Conservation (phyloP, 2,329 filamentous ascomycete species). For the Metarhizium brunneum region DNA sequence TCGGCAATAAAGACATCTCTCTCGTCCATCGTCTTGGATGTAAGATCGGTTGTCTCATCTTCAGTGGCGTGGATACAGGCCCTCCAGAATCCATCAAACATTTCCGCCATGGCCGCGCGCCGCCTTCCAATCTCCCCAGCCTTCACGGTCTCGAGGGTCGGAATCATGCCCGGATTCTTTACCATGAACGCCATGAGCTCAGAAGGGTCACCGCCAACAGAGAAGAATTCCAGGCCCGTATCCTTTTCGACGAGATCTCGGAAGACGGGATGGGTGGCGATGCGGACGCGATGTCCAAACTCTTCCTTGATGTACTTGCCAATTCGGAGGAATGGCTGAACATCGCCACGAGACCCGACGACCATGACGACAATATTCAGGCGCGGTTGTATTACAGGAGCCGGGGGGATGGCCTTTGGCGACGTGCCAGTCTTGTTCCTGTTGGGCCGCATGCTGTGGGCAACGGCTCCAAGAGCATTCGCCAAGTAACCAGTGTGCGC, state of each 20-base stretch:
- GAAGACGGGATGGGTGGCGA: slow-evolving; percentile 72
- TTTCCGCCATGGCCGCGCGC: slow-evolving; percentile 64
- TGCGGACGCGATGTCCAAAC: slow-evolving; percentile 65
- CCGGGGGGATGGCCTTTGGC: slow-evolving; percentile 16
- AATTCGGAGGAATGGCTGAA: slow-evolving; percentile 70
- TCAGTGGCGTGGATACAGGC: slow-evolving; percentile 68
- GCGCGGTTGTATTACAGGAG: slow-evolving; percentile 29
- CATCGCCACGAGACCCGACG: slow-evolving; percentile 70
- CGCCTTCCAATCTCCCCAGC: slow-evolving; percentile 63
- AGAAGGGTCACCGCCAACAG: slow-evolving; percentile 67
- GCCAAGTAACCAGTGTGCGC: slow-evolving; percentile 62
- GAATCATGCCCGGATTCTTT: slow-evolving; percentile 72
- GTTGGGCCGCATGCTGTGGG: slow-evolving; percentile 27
- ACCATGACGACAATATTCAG: slow-evolving; percentile 80
- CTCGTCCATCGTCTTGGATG: slow-evolving; percentile 55
- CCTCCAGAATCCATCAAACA: slow-evolving; percentile 78
- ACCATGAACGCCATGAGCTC: slow-evolving; percentile 87
- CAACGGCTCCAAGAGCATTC: slow-evolving; percentile 60
- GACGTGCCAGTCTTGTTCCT: not conserved
- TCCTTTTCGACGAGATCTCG: slow-evolving; percentile 66
- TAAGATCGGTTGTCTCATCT: slow-evolving; percentile 47
- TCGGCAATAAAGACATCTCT: slow-evolving; percentile 58
- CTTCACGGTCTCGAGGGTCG: slow-evolving; percentile 61
- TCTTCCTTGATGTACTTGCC: slow-evolving; percentile 62
- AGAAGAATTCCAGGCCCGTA: slow-evolving; percentile 69